Conservation (phyloP, 2,329 filamentous ascomycete genomes). For the Penicillium rolfsii region DNA sequence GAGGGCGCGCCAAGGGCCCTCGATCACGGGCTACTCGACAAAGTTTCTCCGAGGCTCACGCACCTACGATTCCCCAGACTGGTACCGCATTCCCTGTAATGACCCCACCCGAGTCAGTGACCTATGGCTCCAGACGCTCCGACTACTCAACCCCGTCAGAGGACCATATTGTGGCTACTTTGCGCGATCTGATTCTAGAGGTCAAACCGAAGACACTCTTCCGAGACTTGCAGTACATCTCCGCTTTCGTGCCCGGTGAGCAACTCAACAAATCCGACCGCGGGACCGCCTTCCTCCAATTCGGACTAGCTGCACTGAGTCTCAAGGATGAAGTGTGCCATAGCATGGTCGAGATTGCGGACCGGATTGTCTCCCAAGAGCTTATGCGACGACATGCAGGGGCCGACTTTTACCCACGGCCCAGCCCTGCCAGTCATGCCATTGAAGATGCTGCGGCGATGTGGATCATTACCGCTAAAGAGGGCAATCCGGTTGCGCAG, state of each 20-base stretch:
- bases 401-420: constrained; percentile 35
- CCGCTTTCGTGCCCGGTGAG: constrained; percentile 61
- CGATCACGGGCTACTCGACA: constrained; percentile 29
- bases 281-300: constrained; percentile 85
- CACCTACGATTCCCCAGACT: constrained; percentile 18
- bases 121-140: constrained; percentile 43
- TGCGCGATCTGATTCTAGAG: constrained; percentile 68
- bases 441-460: constrained; percentile 80
- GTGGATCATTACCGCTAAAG: constrained; percentile 91
- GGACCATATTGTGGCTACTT: constrained; percentile 64
- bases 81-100: constrained; percentile 29
- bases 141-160: constrained; percentile 61
- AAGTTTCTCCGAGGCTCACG: constrained; percentile 38
- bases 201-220: constrained; percentile 80
- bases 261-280: constrained; percentile 61
- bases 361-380: constrained; percentile 66
- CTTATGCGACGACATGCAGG: constrained; percentile 43
- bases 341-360: constrained; percentile 77
- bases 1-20: background rate
- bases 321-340: constrained; percentile 86
- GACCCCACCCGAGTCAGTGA: constrained; percentile 35
- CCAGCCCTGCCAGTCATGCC: constrained; percentile 37
- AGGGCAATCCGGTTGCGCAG: constrained; percentile 85
- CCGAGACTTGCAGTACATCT: constrained; percentile 75
- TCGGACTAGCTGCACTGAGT: constrained; percentile 81